phyloP scores from a whole-genome alignment of 75 land plant genomes.

The Azolla pinnata region DNA sequence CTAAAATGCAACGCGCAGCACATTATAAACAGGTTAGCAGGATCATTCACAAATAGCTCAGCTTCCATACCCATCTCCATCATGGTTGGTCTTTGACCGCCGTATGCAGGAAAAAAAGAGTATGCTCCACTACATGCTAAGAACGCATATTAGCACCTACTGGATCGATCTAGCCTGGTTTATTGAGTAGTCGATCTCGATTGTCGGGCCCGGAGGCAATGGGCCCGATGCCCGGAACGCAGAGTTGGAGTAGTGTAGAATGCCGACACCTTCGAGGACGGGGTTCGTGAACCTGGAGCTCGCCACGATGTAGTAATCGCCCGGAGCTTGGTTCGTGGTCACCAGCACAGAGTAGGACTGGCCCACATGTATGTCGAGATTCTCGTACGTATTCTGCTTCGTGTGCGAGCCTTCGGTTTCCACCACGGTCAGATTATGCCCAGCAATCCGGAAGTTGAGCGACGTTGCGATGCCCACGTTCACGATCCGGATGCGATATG shows the following conservation, averaged over 20 bases:
- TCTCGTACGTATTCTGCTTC: slow-evolving; percentile 25
- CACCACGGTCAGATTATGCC: slow-evolving; percentile 53
- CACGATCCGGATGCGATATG: slow-evolving; percentile 61
- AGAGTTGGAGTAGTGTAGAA: slow-evolving; percentile 52
- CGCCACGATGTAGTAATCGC: slow-evolving; percentile 55
- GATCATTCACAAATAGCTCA: too few relatives aligned
- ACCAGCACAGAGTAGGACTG: slow-evolving; percentile 72
- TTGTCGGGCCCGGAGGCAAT: slow-evolving; percentile 51
- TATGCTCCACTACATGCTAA: too few relatives aligned
- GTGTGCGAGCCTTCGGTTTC: slow-evolving; percentile 62
- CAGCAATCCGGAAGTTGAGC: slow-evolving; percentile 61
- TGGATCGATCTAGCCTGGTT: slow-evolving; percentile 58
- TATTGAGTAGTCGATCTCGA: slow-evolving; percentile 35
- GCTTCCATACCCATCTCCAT: too few relatives aligned
- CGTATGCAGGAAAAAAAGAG: background rate
- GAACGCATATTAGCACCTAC: too few relatives aligned
- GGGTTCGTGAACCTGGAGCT: slow-evolving; percentile 43
- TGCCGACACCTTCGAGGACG: slow-evolving; percentile 34
- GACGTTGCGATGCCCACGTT: slow-evolving; percentile 57
- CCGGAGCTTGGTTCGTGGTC: slow-evolving; percentile 39
- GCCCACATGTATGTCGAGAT: slow-evolving; percentile 66
- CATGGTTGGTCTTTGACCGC: too few relatives aligned
- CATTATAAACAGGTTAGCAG: too few relatives aligned
- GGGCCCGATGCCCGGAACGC: slow-evolving; percentile 24
- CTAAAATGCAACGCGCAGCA: too few relatives aligned